A percentile compares a stretch with the other conserved stretches of the same genome.
Conservation (phyloP, 1,284 basidiomycete genomes). For the Meira nashicola region DNA sequence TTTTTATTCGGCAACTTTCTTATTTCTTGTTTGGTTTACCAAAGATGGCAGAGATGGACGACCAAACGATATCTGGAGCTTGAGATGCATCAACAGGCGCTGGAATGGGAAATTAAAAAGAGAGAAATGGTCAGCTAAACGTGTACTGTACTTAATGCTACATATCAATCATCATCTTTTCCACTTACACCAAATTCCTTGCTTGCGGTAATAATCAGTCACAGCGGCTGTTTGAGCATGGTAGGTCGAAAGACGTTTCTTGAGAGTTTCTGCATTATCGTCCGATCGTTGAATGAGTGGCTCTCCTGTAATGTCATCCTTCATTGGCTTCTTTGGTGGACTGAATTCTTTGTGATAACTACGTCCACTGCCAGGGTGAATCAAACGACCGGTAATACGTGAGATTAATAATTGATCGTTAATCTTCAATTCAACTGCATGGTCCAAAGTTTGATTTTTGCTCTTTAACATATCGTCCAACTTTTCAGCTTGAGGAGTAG, state of each 20-base stretch:
- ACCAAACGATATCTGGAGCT: conserved; percentile 85
- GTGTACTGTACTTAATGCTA: background rate
- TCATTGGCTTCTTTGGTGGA: conserved; percentile 90
- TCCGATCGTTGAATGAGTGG: conserved; percentile 64
- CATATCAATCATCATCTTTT: background rate
- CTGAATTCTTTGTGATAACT: conserved; percentile 93
- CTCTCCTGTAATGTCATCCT: conserved; percentile 91
- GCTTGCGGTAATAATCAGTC: conserved; percentile 90
- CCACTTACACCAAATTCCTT: conserved; percentile 58
- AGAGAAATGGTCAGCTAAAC: background rate
- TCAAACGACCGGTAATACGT: conserved; percentile 89
- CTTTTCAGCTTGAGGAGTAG: conserved; percentile 94
- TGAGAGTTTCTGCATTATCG: conserved; percentile 69
- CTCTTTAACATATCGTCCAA: conserved; percentile 80
- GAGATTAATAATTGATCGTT: conserved; percentile 92
- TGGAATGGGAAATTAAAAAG: conserved; percentile 53
- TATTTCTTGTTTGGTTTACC: conserved; percentile 22
- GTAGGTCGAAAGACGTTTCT: conserved; percentile 79
- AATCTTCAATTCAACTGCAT: conserved; percentile 85
- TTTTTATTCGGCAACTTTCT: no score
- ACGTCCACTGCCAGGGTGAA: conserved; percentile 82
- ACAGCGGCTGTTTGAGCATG: conserved; percentile 91
- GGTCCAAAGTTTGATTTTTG: conserved; percentile 77
- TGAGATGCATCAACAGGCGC: conserved; percentile 84
- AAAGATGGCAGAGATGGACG: conserved; percentile 61